Evolutionary conservation across 2,329 filamentous ascomycete genomes (phyloP).

Genomic region (Monilinia vaccinii-corymbosi): DNA sequence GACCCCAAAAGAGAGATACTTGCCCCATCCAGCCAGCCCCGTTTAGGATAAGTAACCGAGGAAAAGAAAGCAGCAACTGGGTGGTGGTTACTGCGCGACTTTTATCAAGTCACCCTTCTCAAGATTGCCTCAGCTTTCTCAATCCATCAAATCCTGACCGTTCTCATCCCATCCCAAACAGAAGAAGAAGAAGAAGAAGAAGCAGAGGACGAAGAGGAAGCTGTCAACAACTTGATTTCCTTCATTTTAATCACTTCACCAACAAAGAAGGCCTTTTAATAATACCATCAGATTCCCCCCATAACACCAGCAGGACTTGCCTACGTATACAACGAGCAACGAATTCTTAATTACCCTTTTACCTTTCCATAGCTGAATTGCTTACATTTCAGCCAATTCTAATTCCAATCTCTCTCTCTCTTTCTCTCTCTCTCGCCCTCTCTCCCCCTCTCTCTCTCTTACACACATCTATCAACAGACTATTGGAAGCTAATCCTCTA

Average conservation of each 20-base stretch:
- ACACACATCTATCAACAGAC: neutral
- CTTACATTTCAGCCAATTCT: conserved; percentile 7
- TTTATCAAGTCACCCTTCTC: conserved; percentile 7
- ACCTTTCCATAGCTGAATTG: conserved; percentile 12
- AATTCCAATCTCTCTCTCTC: neutral
- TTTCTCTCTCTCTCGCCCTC: too few species aligned
- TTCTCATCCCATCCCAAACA: neutral
- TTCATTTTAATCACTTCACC: neutral
- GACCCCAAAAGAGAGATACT: conserved; percentile 1
- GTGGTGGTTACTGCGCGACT: neutral
- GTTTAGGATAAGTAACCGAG: neutral
- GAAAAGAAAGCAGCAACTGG: neutral
- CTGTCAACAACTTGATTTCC: neutral
- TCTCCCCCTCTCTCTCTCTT: too few species aligned
- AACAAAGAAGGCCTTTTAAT: neutral
- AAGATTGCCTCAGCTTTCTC: conserved; percentile 8
- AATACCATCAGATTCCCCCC: neutral
- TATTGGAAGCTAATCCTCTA: conserved; percentile 22
- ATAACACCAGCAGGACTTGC: neutral
- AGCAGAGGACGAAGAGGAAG: too few species aligned
- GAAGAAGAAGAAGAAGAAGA: neutral
- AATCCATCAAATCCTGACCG: neutral
- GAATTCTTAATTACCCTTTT: neutral
- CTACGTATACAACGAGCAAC: neutral
- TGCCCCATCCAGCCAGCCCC: neutral